Conservation (phyloP, 495 filamentous ascomycete species). For the Echria macrotheca region DNA sequence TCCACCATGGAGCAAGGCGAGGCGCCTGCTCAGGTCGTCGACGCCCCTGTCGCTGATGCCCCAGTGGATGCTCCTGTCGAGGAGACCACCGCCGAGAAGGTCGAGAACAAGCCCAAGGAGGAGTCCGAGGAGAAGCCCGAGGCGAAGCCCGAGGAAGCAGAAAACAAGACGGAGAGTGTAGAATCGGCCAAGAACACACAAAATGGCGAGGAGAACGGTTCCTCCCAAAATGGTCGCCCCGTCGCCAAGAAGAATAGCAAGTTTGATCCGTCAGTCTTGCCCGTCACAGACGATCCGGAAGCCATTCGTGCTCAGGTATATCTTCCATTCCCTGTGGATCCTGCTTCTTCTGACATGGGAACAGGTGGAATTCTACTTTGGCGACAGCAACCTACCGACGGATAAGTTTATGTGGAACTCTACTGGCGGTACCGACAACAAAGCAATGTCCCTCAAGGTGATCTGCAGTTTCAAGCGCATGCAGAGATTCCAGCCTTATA, state of each 20-base stretch:
- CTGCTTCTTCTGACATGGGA: too few relatives aligned
- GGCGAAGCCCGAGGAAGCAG: slow-evolving; percentile 2
- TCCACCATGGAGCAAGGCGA: slow-evolving; percentile 22
- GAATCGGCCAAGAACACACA: not conserved
- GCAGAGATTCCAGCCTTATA: slow-evolving; percentile 80
- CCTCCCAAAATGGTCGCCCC: slow-evolving; percentile 16
- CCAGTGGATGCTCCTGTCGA: not conserved
- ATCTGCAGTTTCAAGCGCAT: slow-evolving; percentile 89
- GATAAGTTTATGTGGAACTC: slow-evolving; percentile 80
- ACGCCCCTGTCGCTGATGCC: too few relatives aligned
- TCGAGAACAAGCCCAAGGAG: slow-evolving; percentile 11
- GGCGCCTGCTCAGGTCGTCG: slow-evolving; percentile 5
- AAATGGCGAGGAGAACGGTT: slow-evolving; percentile 20
- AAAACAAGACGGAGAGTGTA: slow-evolving; percentile 10
- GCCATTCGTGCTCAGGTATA: slow-evolving; percentile 47
- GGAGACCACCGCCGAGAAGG: slow-evolving; percentile 6
- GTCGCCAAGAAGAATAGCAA: slow-evolving; percentile 46
- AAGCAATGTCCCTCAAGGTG: slow-evolving; percentile 65
- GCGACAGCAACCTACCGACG: slow-evolving; percentile 79
- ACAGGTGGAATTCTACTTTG: slow-evolving; percentile 98
- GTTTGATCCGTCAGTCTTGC: slow-evolving; percentile 57
- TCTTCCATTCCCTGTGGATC: not conserved
- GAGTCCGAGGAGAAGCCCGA: slow-evolving; percentile 12
- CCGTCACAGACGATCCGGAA: slow-evolving; percentile 64
- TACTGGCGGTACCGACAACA: slow-evolving; percentile 72